Base-by-base conservation (phyloP, 2,329 filamentous ascomycete genomes). In the Lecanicillium sp. region DNA sequence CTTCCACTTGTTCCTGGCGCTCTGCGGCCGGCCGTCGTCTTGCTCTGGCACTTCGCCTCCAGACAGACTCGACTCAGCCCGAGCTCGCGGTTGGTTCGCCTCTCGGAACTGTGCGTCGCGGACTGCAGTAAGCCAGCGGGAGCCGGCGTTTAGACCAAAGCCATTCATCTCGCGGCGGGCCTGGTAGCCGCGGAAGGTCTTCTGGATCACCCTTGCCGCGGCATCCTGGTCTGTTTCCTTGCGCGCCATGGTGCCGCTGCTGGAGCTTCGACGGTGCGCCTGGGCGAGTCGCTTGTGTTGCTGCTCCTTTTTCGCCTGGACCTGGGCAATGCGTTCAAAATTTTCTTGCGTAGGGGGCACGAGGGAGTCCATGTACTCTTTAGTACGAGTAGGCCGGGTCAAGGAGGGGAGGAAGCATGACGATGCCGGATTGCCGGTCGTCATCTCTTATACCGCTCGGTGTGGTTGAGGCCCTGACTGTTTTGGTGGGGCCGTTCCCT, bases 181-280 rank as follows among this genome's bases (percentile, higher is more conserved):
- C 39, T 84, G 73, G 58, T 94, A 86, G 5, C 87, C 86, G 25
- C 87, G 73, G 56, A 88, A 94, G 18, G 80, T 83, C 48, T 81
- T 77, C 65, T 87, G 77, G 33, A 81, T 81, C 18, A 77, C 51
- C 17, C 62, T 65, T 4, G 76, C 77, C 3, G 77, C 77, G 36
- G 65, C 61, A 18, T 60, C 54, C 19, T 50, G 48, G 31, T 54
- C 53, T 22, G 51, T 36, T 13, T 47, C 40, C 10, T 32, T 44
- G 5, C 28, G 27, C 8, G 33, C 39, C 9, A 41, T 45, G 44
- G 40, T 42, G 37, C 40, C 48, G 41, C 48, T 51, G 43, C 40
- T 49, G 40, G 61, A 60, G 20, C 61, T 55, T 20, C 53, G 57
- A 32, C 51, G 57, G 27, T 59, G 51, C 35, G 67, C 55, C 37